Evolutionary conservation across 768 basidiomycete genomes (phyloP).

Genomic region (Dioszegia hungarica): DNA sequence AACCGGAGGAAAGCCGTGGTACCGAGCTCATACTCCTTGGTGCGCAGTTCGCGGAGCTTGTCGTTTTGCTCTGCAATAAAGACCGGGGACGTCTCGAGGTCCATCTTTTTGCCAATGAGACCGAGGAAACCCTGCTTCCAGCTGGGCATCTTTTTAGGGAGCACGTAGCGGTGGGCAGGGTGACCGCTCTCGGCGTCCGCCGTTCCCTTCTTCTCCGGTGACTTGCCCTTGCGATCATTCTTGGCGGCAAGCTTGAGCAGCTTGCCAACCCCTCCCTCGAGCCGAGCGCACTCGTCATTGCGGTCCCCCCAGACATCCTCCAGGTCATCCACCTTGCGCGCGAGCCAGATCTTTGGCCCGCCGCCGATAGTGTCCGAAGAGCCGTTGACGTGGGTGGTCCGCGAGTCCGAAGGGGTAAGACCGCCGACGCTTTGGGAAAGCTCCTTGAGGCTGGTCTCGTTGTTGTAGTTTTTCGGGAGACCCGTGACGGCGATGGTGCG

Average conservation of each 20-base stretch:
- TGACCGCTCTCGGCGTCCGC: constrained; percentile 32
- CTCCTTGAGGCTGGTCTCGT: constrained; percentile 35
- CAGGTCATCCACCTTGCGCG: constrained; percentile 42
- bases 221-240: constrained; percentile 49
- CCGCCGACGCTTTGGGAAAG: constrained; percentile 29
- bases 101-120: constrained; percentile 44
- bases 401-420: constrained; percentile 14
- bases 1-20: constrained; percentile 48
- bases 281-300: constrained; percentile 42
- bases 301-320: constrained; percentile 48
- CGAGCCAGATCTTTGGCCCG: constrained; percentile 45
- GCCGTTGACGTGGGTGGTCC: constrained; percentile 4
- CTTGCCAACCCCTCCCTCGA: constrained; percentile 48
- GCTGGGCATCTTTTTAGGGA: constrained; percentile 42
- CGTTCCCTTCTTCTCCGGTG: constrained; percentile 40
- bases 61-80: constrained; percentile 45
- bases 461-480: constrained; percentile 43
- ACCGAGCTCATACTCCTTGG: constrained; percentile 26
- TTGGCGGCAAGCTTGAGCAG: constrained; percentile 46
- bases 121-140: constrained; percentile 49
- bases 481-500: constrained; percentile 46
- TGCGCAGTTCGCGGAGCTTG: constrained; percentile 32
- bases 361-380: constrained; percentile 18
- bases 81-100: constrained; percentile 39
- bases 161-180: constrained; percentile 39